Evolutionary conservation across 176 grass and related monocot genomes (phyloP).

Genomic region (Aegilops speltoides): DNA sequence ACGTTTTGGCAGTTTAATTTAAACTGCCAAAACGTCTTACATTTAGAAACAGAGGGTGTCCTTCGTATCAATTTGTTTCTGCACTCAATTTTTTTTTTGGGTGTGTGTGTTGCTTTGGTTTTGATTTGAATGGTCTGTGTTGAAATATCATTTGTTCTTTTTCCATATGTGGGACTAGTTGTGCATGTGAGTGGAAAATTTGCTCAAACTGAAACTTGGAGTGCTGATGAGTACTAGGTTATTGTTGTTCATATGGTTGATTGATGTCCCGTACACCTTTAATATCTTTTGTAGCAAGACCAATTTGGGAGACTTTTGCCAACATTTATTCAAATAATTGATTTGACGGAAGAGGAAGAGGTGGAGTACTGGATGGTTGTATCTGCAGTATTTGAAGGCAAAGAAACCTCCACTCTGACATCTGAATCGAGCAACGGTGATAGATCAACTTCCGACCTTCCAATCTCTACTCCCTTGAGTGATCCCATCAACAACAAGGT

Average conservation of each 20-base stretch:
- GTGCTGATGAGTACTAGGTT: neutral
- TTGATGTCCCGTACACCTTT: slow-evolving; percentile 18
- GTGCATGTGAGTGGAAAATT: neutral
- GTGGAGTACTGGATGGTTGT: slow-evolving; percentile 95
- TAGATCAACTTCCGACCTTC: slow-evolving; percentile 41
- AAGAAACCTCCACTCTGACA: slow-evolving; percentile 55
- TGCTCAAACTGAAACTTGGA: neutral
- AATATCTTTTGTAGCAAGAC: slow-evolving; percentile 73
- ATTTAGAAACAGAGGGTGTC: too few species aligned
- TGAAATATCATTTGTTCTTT: slow-evolving; percentile 7
- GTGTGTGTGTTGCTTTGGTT: neutral
- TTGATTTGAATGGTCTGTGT: neutral
- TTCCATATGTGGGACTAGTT: neutral
- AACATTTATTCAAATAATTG: slow-evolving; percentile 91
- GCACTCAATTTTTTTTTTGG: neutral
- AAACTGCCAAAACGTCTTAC: too few species aligned
- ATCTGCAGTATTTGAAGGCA: slow-evolving; percentile 91
- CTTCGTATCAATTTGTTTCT: slow-evolving; percentile 26
- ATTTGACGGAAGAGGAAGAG: slow-evolving; percentile 85
- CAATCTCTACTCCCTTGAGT: slow-evolving; percentile 42
- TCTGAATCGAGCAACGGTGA: slow-evolving; percentile 48
- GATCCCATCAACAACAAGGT: slow-evolving; percentile 91
- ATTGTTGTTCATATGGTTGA: slow-evolving; percentile 11
- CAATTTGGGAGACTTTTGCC: slow-evolving; percentile 95
- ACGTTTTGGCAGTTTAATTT: too few species aligned